Percentiles rank a stretch among this genome's conserved stretches.
phyloP scores from a whole-genome alignment of 495 filamentous ascomycete species.

The Penicillium canariense region DNA sequence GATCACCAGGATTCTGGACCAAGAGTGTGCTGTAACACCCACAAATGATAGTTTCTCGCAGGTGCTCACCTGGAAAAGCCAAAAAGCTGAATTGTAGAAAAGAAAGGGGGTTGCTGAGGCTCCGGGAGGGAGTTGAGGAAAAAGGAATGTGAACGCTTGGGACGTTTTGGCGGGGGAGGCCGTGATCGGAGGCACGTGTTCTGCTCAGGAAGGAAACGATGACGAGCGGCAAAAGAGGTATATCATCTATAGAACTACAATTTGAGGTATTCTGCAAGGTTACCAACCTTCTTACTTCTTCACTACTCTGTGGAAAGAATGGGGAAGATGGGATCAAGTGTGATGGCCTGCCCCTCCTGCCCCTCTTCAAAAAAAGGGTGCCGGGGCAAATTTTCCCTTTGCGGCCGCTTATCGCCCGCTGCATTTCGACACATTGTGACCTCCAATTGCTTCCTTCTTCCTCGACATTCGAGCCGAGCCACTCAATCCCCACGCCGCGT shows the following conservation, averaged over 20 bases:
- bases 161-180: conserved; percentile 25
- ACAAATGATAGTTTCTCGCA: background rate
- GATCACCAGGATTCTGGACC: conserved; percentile 22
- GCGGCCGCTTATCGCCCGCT: conserved; percentile 10
- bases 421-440: conserved; percentile 5
- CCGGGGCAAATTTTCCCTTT: conserved; percentile 22
- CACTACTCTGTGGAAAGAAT: background rate
- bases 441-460: conserved; percentile 3
- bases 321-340: background rate
- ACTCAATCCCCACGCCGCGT: background rate
- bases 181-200: conserved; percentile 35
- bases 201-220: background rate
- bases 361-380: conserved; percentile 15
- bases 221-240: background rate
- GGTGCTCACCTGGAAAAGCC: background rate
- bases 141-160: conserved; percentile 13
- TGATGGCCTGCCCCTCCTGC: conserved; percentile 16
- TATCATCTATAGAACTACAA: background rate
- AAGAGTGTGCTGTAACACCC: conserved; percentile 6
- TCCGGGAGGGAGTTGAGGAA: conserved; percentile 10
- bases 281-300: background rate
- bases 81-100: conserved; percentile 8
- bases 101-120: conserved; percentile 8
- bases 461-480: background rate
- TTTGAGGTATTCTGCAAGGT: background rate